Percentiles rank a stretch among this genome's conserved stretches.
Conservation (phyloP, 1,139 yeast genomes). For the Hemisphaericaspora xylanilytica region DNA sequence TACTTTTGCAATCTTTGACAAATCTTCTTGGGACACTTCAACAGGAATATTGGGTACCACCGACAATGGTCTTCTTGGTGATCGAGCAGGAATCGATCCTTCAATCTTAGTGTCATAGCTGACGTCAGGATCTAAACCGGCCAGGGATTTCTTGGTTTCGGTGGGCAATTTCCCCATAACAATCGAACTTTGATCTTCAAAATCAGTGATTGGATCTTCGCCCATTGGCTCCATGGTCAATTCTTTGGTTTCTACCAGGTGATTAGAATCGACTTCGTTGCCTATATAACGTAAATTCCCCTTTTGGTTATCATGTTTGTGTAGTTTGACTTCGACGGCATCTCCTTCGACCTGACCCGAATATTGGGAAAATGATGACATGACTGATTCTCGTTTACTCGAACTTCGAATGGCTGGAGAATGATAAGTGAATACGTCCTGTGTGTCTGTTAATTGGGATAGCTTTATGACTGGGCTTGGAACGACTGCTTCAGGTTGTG, state of each 20-base stretch:
- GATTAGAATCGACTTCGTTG: conserved; percentile 2
- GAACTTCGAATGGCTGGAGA: not conserved
- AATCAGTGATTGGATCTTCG: conserved; percentile 1
- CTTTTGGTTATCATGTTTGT: conserved; percentile 10
- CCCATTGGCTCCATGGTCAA: conserved; percentile 6
- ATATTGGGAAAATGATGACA: conserved; percentile 30
- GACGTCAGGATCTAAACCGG: conserved; percentile 25
- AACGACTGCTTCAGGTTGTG: no score
- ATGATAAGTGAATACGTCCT: not conserved
- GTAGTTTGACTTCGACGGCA: conserved; percentile 21
- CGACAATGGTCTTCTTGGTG: conserved; percentile 40
- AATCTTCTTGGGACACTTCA: not conserved
- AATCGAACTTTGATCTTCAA: conserved; percentile 13
- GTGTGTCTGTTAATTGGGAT: not conserved
- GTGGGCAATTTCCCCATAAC: conserved; percentile 19
- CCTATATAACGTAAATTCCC: not conserved
- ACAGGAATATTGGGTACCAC: conserved; percentile 14
- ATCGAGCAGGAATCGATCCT: conserved; percentile 42
- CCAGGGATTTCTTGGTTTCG: conserved; percentile 3
- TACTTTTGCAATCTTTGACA: conserved; percentile 15
- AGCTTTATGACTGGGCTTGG: no score
- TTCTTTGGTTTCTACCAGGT: not conserved
- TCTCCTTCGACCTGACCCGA: conserved; percentile 24
- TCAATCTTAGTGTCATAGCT: conserved; percentile 38
- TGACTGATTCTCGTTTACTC: conserved; percentile 21